Evolutionary conservation across 192 early-diverging fungal species (phyloP).

Genomic region (Backusella australiensis): DNA sequence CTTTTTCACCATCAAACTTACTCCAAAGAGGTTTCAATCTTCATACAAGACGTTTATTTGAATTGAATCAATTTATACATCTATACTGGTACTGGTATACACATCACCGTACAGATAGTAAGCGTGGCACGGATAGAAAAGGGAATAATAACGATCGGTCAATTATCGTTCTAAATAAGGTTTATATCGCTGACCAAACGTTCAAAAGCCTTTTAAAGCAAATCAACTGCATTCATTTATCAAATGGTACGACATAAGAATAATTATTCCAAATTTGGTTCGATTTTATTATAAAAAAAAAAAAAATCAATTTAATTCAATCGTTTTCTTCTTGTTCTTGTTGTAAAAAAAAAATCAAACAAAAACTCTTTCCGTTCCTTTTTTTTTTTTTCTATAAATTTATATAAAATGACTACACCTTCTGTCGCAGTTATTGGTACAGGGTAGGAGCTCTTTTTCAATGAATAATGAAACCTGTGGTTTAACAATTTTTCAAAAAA

Average conservation of each 20-base stretch:
- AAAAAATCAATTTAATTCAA: background rate
- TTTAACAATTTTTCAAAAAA: background rate
- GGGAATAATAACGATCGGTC: background rate
- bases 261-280: background rate
- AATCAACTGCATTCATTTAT: background rate
- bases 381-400: background rate
- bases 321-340: background rate
- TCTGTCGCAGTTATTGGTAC: constrained; percentile 9
- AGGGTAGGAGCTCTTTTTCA: background rate
- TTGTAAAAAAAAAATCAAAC: background rate
- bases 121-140: background rate
- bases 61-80: background rate
- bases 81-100: background rate
- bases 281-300: background rate
- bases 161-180: background rate
- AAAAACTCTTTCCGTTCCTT: background rate
- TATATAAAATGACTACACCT: background rate
- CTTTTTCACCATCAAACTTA: background rate
- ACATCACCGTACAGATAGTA: background rate
- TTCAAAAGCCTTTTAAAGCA: background rate
- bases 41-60: background rate
- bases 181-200: background rate
- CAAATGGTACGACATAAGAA: background rate
- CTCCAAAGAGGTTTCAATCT: background rate
- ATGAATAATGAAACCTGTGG: background rate